Percentiles rank a stretch among this genome's conserved stretches.
Evolutionary conservation across 1,284 basidiomycete species (phyloP).

Genomic region (Moniliophthora roreri): DNA sequence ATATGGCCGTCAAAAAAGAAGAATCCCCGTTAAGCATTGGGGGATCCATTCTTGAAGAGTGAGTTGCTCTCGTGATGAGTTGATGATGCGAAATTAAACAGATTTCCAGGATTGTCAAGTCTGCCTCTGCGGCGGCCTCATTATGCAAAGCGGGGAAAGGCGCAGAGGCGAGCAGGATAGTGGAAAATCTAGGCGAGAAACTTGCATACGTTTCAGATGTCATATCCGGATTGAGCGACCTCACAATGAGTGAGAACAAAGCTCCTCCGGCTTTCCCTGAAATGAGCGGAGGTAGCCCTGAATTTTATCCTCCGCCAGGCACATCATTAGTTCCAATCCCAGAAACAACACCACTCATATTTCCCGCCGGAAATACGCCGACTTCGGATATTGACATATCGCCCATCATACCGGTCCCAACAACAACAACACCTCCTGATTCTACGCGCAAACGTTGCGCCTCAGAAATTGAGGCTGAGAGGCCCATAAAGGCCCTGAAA

Average conservation of each 20-base stretch:
- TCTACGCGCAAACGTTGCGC: conserved; percentile 65
- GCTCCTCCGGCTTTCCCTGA: background rate
- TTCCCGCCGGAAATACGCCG: background rate
- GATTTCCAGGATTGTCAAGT: conserved; percentile 36
- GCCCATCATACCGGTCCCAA: too few species aligned
- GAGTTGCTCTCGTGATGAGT: conserved; percentile 10
- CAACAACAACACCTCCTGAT: background rate
- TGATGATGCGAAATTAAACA: too few species aligned
- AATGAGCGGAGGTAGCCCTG: background rate
- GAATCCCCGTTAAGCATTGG: conserved; percentile 18
- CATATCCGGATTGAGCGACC: conserved; percentile 23
- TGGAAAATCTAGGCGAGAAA: conserved; percentile 38
- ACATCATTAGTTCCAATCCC: background rate
- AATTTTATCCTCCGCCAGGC: background rate
- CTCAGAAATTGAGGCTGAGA: conserved; percentile 59
- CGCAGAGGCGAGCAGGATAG: conserved; percentile 33
- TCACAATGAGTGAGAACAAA: conserved; percentile 9
- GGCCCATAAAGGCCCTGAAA: conserved; percentile 64
- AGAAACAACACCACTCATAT: background rate
- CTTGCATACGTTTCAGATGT: conserved; percentile 39
- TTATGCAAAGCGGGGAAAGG: conserved; percentile 33
- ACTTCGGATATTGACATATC: background rate
- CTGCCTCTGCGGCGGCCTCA: conserved; percentile 38
- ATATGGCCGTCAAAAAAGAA: conserved; percentile 2
- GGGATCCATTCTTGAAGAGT: conserved; percentile 30